Percentiles rank a stretch among this genome's conserved stretches.
phyloP scores from a whole-genome alignment of 768 basidiomycete genomes.

The Xerocomellus dryophilus region DNA sequence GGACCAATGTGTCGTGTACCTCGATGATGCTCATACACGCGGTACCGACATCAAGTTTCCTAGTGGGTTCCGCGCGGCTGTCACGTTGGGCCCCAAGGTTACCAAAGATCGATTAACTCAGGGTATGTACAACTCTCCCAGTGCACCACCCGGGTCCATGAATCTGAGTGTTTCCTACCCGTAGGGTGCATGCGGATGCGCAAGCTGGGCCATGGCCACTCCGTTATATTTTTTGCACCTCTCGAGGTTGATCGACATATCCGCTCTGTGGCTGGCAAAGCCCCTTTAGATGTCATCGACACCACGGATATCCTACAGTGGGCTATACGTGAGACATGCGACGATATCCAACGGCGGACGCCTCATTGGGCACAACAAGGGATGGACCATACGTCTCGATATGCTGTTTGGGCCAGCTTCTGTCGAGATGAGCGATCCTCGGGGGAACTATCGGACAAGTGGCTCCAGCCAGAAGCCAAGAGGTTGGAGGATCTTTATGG shows the following conservation, averaged over 20 bases:
- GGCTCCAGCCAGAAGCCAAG: conserved; percentile 43
- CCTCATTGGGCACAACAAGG: conserved; percentile 44
- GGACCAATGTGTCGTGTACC: conserved; percentile 36
- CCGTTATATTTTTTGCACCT: conserved; percentile 47
- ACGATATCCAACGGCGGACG: conserved; percentile 38
- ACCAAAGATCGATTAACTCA: conserved; percentile 38
- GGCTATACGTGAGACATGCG: conserved; percentile 45
- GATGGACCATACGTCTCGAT: conserved; percentile 17
- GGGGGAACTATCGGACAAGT: conserved; percentile 15
- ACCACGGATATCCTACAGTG: conserved; percentile 41
- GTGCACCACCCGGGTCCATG: neutral
- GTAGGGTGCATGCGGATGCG: conserved; percentile 57
- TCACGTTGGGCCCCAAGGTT: conserved; percentile 38
- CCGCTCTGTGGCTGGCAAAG: conserved; percentile 23
- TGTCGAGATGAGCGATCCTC: neutral
- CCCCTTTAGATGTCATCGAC: neutral
- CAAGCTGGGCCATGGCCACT: conserved; percentile 45
- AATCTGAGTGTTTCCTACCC: neutral
- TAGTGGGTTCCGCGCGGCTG: conserved; percentile 32
- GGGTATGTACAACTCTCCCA: conserved; percentile 24
- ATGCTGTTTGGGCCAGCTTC: conserved; percentile 17
- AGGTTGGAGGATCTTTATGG: conserved; percentile 37
- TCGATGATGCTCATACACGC: conserved; percentile 40
- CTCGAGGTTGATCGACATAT: conserved; percentile 39
- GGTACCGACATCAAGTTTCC: conserved; percentile 41